Percentiles rank a stretch among this genome's conserved stretches.
These are phyloP conservation scores for Fusarium albosuccineum DNA, from an alignment of 2,329 filamentous ascomycete genomes.

Conservation along the genomic window DNA sequence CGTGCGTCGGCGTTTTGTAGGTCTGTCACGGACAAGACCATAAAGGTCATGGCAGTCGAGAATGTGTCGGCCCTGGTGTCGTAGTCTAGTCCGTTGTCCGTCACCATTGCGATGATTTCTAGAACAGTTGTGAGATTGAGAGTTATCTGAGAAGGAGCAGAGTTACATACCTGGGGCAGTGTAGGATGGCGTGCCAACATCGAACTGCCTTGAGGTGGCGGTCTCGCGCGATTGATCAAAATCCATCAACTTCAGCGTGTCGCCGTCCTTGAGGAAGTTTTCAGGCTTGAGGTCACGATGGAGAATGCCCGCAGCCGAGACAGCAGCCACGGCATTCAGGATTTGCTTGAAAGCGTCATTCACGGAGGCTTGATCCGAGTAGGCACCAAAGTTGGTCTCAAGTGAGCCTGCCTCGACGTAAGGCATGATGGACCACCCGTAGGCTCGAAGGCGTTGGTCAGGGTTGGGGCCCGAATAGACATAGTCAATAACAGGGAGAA, in stretches of 20 bases:
- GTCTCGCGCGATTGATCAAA: constrained; percentile 20
- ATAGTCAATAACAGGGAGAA: constrained; percentile 15
- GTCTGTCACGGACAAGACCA: constrained; percentile 16
- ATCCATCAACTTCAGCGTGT: constrained; percentile 28
- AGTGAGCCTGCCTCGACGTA: constrained; percentile 15
- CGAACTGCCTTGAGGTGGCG: constrained; percentile 3
- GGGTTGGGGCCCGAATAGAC: not conserved
- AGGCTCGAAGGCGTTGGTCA: not conserved
- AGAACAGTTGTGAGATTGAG: not conserved
- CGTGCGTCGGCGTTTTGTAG: constrained; percentile 1
- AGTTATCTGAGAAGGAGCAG: accelerated
- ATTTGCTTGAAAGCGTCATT: constrained; percentile 25
- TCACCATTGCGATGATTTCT: constrained; percentile 17
- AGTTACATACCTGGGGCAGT: constrained; percentile 12
- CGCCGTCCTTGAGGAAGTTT: constrained; percentile 28
- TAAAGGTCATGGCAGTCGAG: constrained; percentile 13
- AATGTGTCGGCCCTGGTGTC: constrained; percentile 18
- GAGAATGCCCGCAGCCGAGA: constrained; percentile 16
- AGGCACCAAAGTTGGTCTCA: constrained; percentile 9
- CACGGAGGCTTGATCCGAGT: constrained; percentile 5
- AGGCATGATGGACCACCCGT: constrained; percentile 24
- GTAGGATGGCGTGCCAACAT: constrained; percentile 22
- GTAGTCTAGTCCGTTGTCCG: not conserved
- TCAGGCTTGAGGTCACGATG: constrained; percentile 27
- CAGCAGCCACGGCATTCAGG: constrained; percentile 21